These are phyloP conservation scores for Oemleria cerasiformis DNA, from an alignment of 306 rosid genomes.

Conservation along the genomic window DNA sequence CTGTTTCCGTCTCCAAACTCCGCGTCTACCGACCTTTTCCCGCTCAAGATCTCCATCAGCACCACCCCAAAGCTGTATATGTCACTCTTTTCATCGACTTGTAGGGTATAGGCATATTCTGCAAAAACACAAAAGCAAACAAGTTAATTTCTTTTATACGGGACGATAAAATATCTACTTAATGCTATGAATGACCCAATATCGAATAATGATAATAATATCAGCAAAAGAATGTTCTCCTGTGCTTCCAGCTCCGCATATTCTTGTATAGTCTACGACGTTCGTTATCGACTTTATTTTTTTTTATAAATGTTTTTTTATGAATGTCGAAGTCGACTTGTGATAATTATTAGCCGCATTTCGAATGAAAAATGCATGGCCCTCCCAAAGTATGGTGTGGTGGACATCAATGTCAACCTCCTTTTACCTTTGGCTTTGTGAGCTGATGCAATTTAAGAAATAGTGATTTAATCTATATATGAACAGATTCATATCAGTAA, in stretches of 20 bases:
- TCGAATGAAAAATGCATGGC: constrained; percentile 2
- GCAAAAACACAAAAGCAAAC: constrained; percentile 20
- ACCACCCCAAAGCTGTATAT: constrained; percentile 87
- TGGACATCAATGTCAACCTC: constrained; percentile 13
- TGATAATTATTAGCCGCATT: not conserved
- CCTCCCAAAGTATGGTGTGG: not conserved
- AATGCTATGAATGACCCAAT: no score
- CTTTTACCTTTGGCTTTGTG: not conserved
- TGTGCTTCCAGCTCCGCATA: no score
- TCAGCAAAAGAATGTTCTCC: no score
- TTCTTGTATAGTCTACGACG: no score
- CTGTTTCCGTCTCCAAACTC: constrained; percentile 91
- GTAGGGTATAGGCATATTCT: constrained; percentile 89
- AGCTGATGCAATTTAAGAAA: not conserved
- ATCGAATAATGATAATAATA: no score
- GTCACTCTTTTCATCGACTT: constrained; percentile 95
- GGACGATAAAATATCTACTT: no score
- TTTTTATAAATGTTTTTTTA: no score
- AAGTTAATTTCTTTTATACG: not conserved
- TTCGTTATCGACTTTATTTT: no score
- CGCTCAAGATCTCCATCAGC: constrained; percentile 70
- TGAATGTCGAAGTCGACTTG: no score
- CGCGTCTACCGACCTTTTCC: constrained; percentile 56
- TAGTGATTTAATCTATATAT: not conserved
- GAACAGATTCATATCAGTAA: no score